Base-by-base conservation (phyloP, 129 eudicot genomes). In the Flaveria bidentis region DNA sequence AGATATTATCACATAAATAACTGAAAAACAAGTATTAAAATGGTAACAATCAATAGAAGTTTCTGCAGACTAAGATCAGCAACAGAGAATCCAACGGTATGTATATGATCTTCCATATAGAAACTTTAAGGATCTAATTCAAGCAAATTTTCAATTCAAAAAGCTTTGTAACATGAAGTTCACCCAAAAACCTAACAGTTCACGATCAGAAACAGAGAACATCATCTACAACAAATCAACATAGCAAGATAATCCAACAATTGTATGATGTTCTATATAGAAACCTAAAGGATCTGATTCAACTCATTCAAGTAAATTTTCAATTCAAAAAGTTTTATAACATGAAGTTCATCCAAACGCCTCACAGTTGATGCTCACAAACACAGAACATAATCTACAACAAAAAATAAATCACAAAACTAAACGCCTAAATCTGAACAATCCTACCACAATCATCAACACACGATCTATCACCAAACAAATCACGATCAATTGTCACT, bases 171-270 rank as follows among this genome's bases (percentile, higher is more conserved):
- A 13, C 52, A 55, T 42, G 46, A 55, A 65, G 28, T 42, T 51
- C 22, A 67, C 67, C 6, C 23, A 67, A 77, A 42, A 49, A 55
- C 33, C 22, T 67, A 33, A 68, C 58, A 16, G 5, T 53, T 28
- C 26, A 67, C 23, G 46, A 50, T 67, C 75, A 68, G 22, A 67
- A 16, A 50, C 67, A 66, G 55, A 52, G 15, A 76, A 53, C 74
- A 51, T 5, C 67, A 76, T 18, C 9, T 12, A 23, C 62, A 42
- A 53, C 23, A 74, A 41, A 14, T 58, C 68, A 53, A 44, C 0
- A 44, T 44, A 44, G 49, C 33, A 16, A 52, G 58, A 3, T 2
- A 41, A 53, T 17, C 26, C 64, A 41, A 41, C 71, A 56, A 46
- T 7, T 44, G 49, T 7, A 44, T 9, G 4, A 44, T 44, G 10